phyloP scores from a whole-genome alignment of 352 stramenopile species.

The Phytophthora boehmeriae region DNA sequence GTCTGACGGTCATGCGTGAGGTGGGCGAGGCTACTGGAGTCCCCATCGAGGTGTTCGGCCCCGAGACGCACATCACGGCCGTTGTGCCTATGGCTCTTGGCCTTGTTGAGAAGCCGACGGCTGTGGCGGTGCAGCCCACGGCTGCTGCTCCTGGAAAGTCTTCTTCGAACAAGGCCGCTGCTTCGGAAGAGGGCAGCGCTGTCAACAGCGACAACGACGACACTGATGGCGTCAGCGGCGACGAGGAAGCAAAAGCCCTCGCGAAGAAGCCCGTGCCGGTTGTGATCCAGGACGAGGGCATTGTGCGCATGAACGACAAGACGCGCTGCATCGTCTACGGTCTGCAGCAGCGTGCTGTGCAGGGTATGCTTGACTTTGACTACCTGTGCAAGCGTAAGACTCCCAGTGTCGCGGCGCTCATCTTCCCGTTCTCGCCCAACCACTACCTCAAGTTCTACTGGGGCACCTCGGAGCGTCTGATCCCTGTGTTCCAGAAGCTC shows the following conservation, averaged over 20 bases:
- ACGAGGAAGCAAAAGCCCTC: conserved; percentile 42
- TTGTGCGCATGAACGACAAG: conserved; percentile 85
- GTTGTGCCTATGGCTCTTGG: conserved; percentile 95
- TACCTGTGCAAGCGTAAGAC: conserved; percentile 96
- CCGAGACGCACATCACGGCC: conserved; percentile 96
- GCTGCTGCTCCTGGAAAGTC: conserved; percentile 27
- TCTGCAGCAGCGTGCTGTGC: conserved; percentile 93
- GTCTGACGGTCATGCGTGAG: conserved; percentile 93
- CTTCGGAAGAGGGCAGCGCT: conserved; percentile 32
- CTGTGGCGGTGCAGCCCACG: conserved; percentile 17
- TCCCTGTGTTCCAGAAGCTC: conserved; percentile 92
- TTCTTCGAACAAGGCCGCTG: conserved; percentile 23
- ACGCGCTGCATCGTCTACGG: conserved; percentile 96
- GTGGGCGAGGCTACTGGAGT: conserved; percentile 90
- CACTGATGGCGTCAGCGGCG: conserved; percentile 18
- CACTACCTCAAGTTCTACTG: conserved; percentile 98
- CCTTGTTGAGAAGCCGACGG: conserved; percentile 69
- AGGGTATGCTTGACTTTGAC: conserved; percentile 98
- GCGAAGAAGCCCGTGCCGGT: conserved; percentile 38
- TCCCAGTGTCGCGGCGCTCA: conserved; percentile 93
- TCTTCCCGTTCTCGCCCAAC: conserved; percentile 96
- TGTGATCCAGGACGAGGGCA: conserved; percentile 83
- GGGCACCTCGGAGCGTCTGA: conserved; percentile 94
- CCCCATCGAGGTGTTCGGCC: conserved; percentile 95
- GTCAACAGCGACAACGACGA: conserved; percentile 48